Conservation (phyloP, 2,329 filamentous ascomycete species). For the Xylaria digitata region DNA sequence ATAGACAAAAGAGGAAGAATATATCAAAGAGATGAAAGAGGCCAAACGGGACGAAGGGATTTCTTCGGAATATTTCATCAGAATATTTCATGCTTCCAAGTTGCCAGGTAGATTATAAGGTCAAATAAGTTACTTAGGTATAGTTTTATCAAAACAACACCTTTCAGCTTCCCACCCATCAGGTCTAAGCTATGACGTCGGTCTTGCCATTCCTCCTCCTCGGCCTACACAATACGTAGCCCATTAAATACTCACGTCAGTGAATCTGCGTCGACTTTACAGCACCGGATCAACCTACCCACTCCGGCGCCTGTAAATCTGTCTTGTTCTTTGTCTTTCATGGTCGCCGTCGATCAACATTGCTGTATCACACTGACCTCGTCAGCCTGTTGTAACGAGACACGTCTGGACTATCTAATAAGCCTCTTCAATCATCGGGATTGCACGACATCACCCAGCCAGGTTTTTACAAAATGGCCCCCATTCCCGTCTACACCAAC, state of each 20-base stretch:
- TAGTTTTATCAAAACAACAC: background rate
- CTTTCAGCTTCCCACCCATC: background rate
- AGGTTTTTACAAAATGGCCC: conserved; percentile 59
- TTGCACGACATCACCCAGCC: conserved; percentile 4
- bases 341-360: conserved; percentile 6
- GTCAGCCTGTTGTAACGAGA: conserved; percentile 3
- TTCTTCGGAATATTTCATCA: background rate
- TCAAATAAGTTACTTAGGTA: background rate
- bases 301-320: background rate
- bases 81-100: background rate
- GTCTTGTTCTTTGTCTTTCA: conserved; percentile 8
- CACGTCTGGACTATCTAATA: background rate
- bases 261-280: background rate
- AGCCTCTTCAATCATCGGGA: conserved; percentile 6
- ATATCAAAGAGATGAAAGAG: background rate
- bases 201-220: conserved; percentile 4
- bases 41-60: background rate
- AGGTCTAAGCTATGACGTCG: conserved; percentile 31
- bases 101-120: background rate
- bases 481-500: conserved; percentile 69
- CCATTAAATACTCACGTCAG: no score
- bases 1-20: conserved; percentile 1
- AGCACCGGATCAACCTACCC: background rate
- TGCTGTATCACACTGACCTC: conserved; percentile 2
- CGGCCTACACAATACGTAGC: background rate